Evolutionary conservation across 2,329 filamentous ascomycete genomes (phyloP), one percentile per base, ranked within the genome.

Genomic region (Venturia aucupariae): DNA sequence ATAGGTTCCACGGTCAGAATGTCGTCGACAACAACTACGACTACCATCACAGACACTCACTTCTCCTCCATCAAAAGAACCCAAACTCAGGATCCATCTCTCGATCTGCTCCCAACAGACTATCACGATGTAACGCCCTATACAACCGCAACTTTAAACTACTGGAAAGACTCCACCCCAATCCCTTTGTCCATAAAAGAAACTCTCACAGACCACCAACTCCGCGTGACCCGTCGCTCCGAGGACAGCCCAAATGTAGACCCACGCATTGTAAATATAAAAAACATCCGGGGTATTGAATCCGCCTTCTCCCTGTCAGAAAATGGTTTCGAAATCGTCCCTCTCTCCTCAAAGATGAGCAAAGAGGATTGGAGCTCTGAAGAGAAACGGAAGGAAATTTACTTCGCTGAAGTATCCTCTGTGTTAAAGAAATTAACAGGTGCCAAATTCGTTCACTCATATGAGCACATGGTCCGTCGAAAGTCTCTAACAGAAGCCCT

Each of bases 401-500:
- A 55, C 27, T 55, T 55, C 27, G 27, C 51, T 27, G 51, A 55
- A 35, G 22, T 55, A 30, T 55, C 51, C 30, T 30, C 51, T 11
- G 6, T 35, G 27, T 27, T 55, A 1, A 32, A 55, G 27, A 55
- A 35, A n/a, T 27, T 35, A 32, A 55, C 51, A 5, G 27, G 51
- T 7, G 51, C 51, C 27, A 55, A 35, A 55, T 55, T 30, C 51
- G 51, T 55, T 6, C 27, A 55, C 51, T 55, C 51, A 3, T 55
- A 55, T 27, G 51, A 55, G 35, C 51, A 55, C 51, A 55, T 55
- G 51, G 27, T 55, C 51, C 51, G 51, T 10, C 51, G 24, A 32
- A 55, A 55, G 35, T 55, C 51, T 7, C 51, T 55, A 17, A 30
- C 51, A 30, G 51, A 55, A 55, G 51, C 51, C 51, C 51, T 55